Evolutionary conservation across 2,329 filamentous ascomycete genomes (phyloP), one percentile per base, ranked within the genome.

Genomic region (Lojkania enalia): DNA sequence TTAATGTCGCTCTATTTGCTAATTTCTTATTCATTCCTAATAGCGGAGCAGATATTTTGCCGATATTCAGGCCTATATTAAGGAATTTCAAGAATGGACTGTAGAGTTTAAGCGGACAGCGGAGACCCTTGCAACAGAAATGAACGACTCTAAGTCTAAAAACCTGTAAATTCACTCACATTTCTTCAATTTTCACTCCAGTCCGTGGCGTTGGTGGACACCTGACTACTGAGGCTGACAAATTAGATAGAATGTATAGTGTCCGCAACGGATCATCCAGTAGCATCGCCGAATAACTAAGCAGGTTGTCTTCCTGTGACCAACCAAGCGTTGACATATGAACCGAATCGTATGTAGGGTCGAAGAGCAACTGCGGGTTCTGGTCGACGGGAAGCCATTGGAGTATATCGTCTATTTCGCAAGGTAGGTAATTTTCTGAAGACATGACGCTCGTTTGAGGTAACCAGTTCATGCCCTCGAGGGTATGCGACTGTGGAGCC

Each of bases 241-340:
- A 33, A 15, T 38, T 39, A 15, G 35, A 31, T 18, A 16, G 11
- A 39, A 23, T 39, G 38, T 14, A 30, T 44, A 11, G 15, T 16
- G 35, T 39, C 35, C 39, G 23, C 19, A 39, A 38, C 20, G 27
- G 42, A 31, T 44, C 18, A 38, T 39, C 42, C 19, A 44, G 25
- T n/a, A n/a, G n/a, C 13, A 30, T 31, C 21, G 20, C 33, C 23
- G 23, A 32, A 38, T 44, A 44, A 33, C 42, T 21, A 44, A 38
- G 35, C 23, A 39, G 21, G 35, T 31, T 39, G 13, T 44, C 16
- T 30, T 33, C 16, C 19, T 42, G 18, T 42, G 18, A 30, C 27
- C 18, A 42, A 33, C 27, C 18, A 23, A 23, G 39, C n/a, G 20
- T 33, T 42, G 18, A 19, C 18, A 42, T 40, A 31, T 30, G 20